Base-by-base conservation (phyloP, 768 basidiomycete genomes). In the Hericium erinaceus region DNA sequence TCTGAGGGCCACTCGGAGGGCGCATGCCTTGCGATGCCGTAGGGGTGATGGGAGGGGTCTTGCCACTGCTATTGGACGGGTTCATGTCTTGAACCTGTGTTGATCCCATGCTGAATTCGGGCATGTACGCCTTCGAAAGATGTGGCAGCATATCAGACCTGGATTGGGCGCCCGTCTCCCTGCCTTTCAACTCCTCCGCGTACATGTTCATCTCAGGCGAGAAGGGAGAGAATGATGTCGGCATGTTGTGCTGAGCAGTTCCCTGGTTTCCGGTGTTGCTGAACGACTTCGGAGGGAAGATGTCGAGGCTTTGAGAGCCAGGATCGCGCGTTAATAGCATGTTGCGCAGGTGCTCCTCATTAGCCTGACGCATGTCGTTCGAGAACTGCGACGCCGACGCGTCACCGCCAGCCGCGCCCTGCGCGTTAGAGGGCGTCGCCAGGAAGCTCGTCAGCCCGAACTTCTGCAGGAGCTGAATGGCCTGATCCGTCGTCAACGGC, bases 201-300 rank as follows among this genome's bases (percentile, higher is more conserved):
- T 69, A 66, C 64, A 75, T 65, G 61, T 80, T 84, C 9, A 85
- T 82, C 63, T 90, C 88, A 9, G 88, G 88, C 1, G 89, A 90
- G 71, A 91, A 91, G 3, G 88, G 88, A 7, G 87, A 85, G 68
- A 90, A 90, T 39, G 61, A 59, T 11, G 56, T 48, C 11, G 57
- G n/a, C 8, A 58, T 11, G 22, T 60, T 41, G 33, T 50, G 39
- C 28, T 60, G 62, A 22, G 62, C 57, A 16, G 62, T 58, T 37
- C 49, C 49, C 16, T 37, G 22, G 26, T 3, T 37, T 15, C 20
- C 24, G 16, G 18, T 26, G 11, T 20, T 24, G 26, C 28, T 51
- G 44, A 63, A 65, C 24, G 66, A 57, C 58, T 28, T 33, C 24
- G 58, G 20, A 1, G 57, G 39, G 37, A 60, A 60, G n/a, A 41